These are phyloP conservation scores for Apiospora arundinis DNA, from an alignment of 2,329 filamentous ascomycete species.

Conservation along the genomic window DNA sequence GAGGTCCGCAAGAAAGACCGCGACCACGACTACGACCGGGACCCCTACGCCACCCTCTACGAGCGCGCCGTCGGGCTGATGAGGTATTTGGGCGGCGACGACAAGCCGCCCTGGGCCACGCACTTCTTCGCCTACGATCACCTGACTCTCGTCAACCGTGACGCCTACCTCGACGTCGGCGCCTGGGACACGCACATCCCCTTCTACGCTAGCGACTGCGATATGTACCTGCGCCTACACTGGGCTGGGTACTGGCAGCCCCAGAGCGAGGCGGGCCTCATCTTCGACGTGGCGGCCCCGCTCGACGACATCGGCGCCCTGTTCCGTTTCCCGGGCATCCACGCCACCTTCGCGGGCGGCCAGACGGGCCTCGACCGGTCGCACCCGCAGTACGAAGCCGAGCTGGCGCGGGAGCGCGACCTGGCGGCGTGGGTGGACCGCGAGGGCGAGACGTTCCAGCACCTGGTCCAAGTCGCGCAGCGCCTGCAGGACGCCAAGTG, in stretches of 20 bases:
- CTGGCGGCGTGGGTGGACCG: conserved; percentile 40
- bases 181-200: conserved; percentile 58
- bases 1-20: conserved; percentile 43
- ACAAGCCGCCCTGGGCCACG: conserved; percentile 51
- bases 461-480: conserved; percentile 41
- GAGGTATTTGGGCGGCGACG: conserved; percentile 40
- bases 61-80: conserved; percentile 41
- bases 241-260: conserved; percentile 49
- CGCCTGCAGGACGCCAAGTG: conserved; percentile 37
- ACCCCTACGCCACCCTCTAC: conserved; percentile 43
- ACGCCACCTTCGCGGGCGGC: conserved; percentile 42
- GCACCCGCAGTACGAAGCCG: conserved; percentile 34
- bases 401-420: conserved; percentile 38
- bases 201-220: conserved; percentile 54
- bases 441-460: conserved; percentile 43
- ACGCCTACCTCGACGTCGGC: conserved; percentile 48
- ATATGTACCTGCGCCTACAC: conserved; percentile 50
- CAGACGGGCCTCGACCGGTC: conserved; percentile 36
- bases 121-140: conserved; percentile 58
- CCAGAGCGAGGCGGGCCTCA: conserved; percentile 45
- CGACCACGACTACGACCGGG: conserved; percentile 43
- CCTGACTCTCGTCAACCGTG: conserved; percentile 55
- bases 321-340: conserved; percentile 46
- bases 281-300: conserved; percentile 49
- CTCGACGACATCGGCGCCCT: conserved; percentile 51